Conservation (phyloP, 2,329 filamentous ascomycete genomes). For the Coniella lustricola region DNA sequence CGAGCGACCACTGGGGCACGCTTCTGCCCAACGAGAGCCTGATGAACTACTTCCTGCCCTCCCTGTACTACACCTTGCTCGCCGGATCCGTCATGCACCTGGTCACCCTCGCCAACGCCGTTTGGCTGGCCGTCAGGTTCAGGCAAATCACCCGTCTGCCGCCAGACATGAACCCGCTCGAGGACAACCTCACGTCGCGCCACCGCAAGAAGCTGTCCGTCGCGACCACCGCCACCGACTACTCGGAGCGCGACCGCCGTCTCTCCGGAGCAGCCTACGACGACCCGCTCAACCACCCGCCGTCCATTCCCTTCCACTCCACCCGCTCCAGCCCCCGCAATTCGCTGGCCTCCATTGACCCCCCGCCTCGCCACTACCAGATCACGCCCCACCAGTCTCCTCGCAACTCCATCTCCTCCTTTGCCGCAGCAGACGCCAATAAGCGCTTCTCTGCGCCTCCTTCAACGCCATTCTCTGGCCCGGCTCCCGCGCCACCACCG, state of each 20-base stretch:
- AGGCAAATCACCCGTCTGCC: conserved; percentile 74
- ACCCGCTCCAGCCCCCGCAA: conserved; percentile 52
- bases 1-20: conserved; percentile 55
- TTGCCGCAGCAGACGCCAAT: conserved; percentile 33
- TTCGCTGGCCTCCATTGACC: conserved; percentile 47
- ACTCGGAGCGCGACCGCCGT: conserved; percentile 52
- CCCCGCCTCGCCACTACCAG: conserved; percentile 51
- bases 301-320: conserved; percentile 70
- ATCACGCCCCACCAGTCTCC: conserved; percentile 36
- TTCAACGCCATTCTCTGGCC: conserved; percentile 10
- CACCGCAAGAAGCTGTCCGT: conserved; percentile 63
- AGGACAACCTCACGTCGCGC: conserved; percentile 73
- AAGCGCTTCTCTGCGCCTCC: conserved; percentile 37
- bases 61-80: conserved; percentile 62
- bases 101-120: conserved; percentile 60
- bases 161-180: conserved; percentile 91
- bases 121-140: conserved; percentile 74
- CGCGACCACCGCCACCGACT: conserved; percentile 35
- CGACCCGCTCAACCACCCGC: conserved; percentile 36
- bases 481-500: conserved; percentile 1
- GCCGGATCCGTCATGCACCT: conserved; percentile 61
- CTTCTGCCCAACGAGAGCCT: conserved; percentile 53
- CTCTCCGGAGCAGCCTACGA: conserved; percentile 41
- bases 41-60: conserved; percentile 53
- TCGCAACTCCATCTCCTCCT: conserved; percentile 32